Percentiles rank a stretch among this genome's conserved stretches.
Conservation (phyloP, 1,284 basidiomycete genomes). For the Coriolopsis trogii region DNA sequence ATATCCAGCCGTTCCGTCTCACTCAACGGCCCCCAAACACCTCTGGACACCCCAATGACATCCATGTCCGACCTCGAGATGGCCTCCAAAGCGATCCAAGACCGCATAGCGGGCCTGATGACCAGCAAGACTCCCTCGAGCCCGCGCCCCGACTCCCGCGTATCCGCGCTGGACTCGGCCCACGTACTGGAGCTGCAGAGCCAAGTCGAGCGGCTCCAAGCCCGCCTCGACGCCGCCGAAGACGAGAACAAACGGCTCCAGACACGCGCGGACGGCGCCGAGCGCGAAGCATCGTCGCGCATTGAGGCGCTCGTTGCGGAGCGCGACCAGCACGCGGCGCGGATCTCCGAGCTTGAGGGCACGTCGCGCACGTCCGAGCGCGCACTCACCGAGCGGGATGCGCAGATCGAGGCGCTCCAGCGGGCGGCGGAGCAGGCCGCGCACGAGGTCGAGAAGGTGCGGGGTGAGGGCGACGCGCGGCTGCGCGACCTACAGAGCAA, state of each 20-base stretch:
- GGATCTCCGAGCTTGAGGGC: slow-evolving; percentile 50
- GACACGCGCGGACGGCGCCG: slow-evolving; percentile 30
- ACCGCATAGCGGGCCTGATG: slow-evolving; percentile 51
- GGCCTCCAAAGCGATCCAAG: slow-evolving; percentile 45
- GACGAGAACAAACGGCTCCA: slow-evolving; percentile 46
- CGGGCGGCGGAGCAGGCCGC: slow-evolving; percentile 45
- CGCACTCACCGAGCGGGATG: slow-evolving; percentile 52
- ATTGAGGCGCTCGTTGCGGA: slow-evolving; percentile 45
- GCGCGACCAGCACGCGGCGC: slow-evolving; percentile 46
- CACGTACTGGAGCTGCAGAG: slow-evolving; percentile 36
- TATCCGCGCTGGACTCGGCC: slow-evolving; percentile 24
- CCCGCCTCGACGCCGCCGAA: slow-evolving; percentile 56
- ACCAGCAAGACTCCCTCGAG: slow-evolving; percentile 34
- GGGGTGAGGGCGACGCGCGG: slow-evolving; percentile 48
- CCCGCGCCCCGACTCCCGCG: slow-evolving; percentile 34
- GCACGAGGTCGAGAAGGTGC: slow-evolving; percentile 48
- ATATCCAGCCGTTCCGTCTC: slow-evolving; percentile 35
- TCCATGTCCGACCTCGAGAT: slow-evolving; percentile 40
- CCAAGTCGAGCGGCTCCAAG: slow-evolving; percentile 47
- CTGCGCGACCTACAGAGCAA: slow-evolving; percentile 50
- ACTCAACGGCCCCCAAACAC: slow-evolving; percentile 36
- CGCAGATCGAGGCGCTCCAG: slow-evolving; percentile 53
- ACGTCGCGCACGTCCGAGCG: slow-evolving; percentile 50
- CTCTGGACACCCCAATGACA: not conserved
- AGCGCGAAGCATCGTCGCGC: slow-evolving; percentile 26